A percentile compares a stretch with the other conserved stretches of the same genome.
These are phyloP conservation scores for Circinella minor DNA, from an alignment of 371 early-diverging fungal species.

Conservation along the genomic window DNA sequence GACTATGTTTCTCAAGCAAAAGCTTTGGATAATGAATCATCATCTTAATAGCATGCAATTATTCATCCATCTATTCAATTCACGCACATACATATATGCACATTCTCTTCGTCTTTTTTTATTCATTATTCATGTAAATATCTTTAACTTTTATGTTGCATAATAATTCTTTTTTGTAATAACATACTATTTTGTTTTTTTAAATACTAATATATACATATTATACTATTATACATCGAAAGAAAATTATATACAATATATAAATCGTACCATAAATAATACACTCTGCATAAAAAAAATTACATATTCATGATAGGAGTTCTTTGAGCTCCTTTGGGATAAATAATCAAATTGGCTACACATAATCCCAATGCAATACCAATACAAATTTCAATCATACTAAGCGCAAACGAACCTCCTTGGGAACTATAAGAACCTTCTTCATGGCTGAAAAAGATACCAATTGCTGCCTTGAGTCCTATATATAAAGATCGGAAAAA, in stretches of 20 bases:
- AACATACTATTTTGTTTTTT: background rate
- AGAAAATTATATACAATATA: background rate
- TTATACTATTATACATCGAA: too few relatives aligned
- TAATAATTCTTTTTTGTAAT: background rate
- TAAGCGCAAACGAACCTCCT: slow-evolving; percentile 48
- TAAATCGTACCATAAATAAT: background rate
- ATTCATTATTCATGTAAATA: background rate
- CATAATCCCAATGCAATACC: slow-evolving; percentile 64
- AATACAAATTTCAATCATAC: slow-evolving; percentile 46
- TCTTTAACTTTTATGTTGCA: too few relatives aligned
- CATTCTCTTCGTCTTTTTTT: too few relatives aligned
- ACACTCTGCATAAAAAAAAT: background rate
- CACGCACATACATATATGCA: too few relatives aligned
- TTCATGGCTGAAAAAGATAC: slow-evolving; percentile 38
- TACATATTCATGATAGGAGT: slow-evolving; percentile 66
- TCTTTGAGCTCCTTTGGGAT: slow-evolving; percentile 59
- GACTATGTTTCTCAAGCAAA: background rate
- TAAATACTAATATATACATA: too few relatives aligned
- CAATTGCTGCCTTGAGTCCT: slow-evolving; percentile 51
- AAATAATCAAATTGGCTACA: slow-evolving; percentile 57
- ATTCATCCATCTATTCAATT: too few relatives aligned
- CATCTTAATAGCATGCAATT: too few relatives aligned
- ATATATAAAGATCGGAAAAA: background rate
- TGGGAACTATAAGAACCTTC: slow-evolving; percentile 39
- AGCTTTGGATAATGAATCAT: background rate